Percentiles rank a stretch among this genome's conserved stretches.
Conservation (phyloP, 1,284 basidiomycete species). For the Leccinum proximum region DNA sequence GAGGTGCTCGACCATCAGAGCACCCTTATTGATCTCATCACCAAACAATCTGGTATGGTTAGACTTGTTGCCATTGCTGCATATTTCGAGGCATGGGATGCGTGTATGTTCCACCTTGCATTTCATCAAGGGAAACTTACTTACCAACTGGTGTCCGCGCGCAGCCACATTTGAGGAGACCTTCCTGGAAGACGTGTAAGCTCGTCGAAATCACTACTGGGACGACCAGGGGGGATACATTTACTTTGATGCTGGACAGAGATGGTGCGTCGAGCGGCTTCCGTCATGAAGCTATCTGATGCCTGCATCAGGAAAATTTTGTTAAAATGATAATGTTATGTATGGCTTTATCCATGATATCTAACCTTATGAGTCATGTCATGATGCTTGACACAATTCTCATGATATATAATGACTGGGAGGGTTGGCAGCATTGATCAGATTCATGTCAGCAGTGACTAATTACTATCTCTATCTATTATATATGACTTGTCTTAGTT, state of each 20-base stretch:
- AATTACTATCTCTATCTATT: too few relatives aligned
- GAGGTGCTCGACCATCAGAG: conserved; percentile 7
- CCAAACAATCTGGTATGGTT: conserved; percentile 11
- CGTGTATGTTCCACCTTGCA: conserved; percentile 4
- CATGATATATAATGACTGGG: too few relatives aligned
- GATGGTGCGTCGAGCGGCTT: conserved; percentile 3
- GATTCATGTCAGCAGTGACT: too few relatives aligned
- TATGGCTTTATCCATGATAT: too few relatives aligned
- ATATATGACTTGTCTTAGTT: too few relatives aligned
- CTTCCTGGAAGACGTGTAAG: conserved; percentile 10
- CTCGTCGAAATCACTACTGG: conserved; percentile 1
- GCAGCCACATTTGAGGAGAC: conserved; percentile 4
- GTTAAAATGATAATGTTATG: too few relatives aligned
- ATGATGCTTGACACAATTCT: too few relatives aligned
- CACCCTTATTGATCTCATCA: conserved; percentile 11
- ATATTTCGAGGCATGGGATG: conserved; percentile 12
- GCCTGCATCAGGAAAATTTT: too few relatives aligned
- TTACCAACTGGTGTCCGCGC: neutral
- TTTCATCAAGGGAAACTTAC: neutral
- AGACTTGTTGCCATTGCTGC: conserved; percentile 13
- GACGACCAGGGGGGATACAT: conserved; percentile 4
- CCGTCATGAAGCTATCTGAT: neutral
- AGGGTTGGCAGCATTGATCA: too few relatives aligned
- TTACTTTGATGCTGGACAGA: conserved; percentile 11
- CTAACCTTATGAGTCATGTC: too few relatives aligned